phyloP scores from a whole-genome alignment of 2,329 filamentous ascomycete species.

The Penicillium sp. region DNA sequence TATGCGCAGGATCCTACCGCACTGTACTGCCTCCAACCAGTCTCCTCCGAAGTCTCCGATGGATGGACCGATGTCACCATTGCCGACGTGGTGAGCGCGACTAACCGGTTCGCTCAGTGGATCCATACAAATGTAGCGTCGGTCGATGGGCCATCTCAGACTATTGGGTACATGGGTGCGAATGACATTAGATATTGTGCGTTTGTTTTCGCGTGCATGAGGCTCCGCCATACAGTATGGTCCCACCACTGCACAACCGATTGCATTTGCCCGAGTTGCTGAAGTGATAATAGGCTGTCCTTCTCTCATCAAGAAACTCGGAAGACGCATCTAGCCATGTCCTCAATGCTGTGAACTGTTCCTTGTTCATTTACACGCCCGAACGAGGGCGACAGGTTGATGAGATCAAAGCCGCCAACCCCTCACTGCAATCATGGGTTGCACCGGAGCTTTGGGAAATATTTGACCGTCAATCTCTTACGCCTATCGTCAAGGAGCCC shows the following conservation, averaged over 20 bases:
- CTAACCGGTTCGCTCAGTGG: slow-evolving; percentile 20
- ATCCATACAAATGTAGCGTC: slow-evolving; percentile 11
- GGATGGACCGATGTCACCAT: slow-evolving; percentile 18
- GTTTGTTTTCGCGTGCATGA: slow-evolving; percentile 26
- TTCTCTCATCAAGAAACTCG: slow-evolving; percentile 31
- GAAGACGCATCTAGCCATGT: slow-evolving; percentile 25
- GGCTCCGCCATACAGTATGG: slow-evolving; percentile 18
- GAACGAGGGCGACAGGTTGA: slow-evolving; percentile 27
- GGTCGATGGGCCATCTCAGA: neutral
- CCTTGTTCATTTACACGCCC: slow-evolving; percentile 18
- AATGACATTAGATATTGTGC: slow-evolving; percentile 28
- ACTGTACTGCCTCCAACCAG: slow-evolving; percentile 18
- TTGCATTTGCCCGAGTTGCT: neutral
- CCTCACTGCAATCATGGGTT: slow-evolving; percentile 15
- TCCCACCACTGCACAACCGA: neutral
- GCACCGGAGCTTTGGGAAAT: slow-evolving; percentile 19
- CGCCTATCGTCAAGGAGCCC: neutral
- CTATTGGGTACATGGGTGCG: slow-evolving; percentile 23
- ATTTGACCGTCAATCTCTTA: slow-evolving; percentile 7
- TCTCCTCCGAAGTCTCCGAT: slow-evolving; percentile 11
- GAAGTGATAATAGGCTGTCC: slow-evolving; percentile 31
- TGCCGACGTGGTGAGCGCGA: slow-evolving; percentile 7
- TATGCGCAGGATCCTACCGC: slow-evolving; percentile 3
- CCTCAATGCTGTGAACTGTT: slow-evolving; percentile 12
- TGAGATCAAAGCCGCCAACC: slow-evolving; percentile 5